Evolutionary conservation across 1,139 yeast species (phyloP).

Genomic region (Saccharomyces hybrid): DNA sequence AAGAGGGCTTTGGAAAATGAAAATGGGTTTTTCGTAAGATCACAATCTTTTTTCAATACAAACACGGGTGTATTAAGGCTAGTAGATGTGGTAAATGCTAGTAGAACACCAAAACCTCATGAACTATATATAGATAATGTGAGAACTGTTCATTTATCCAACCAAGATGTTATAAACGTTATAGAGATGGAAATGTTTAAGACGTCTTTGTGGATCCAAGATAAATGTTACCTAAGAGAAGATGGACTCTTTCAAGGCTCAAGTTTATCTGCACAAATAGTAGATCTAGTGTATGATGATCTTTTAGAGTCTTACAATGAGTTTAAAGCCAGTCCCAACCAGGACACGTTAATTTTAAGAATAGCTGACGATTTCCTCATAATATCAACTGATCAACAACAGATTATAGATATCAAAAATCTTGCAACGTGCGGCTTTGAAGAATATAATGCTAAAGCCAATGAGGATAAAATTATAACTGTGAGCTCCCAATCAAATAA

Average conservation of each 20-base stretch:
- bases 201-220: constrained; percentile 35
- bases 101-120: constrained; percentile 4
- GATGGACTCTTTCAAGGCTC: constrained; percentile 86
- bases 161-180: constrained; percentile 30
- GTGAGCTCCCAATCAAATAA: constrained; percentile 6
- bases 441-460: constrained; percentile 54
- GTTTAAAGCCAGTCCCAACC: constrained; percentile 25
- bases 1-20: constrained; percentile 14
- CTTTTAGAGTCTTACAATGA: constrained; percentile 44
- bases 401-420: constrained; percentile 23
- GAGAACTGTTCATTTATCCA: constrained; percentile 21
- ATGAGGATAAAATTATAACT: constrained; percentile 42
- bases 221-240: constrained; percentile 39
- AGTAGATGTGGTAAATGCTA: constrained; percentile 21
- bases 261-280: constrained; percentile 64
- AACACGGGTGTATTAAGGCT: constrained; percentile 15
- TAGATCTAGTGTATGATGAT: constrained; percentile 66
- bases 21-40: constrained; percentile 19
- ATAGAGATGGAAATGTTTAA: constrained; percentile 37
- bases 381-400: constrained; percentile 39
- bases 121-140: constrained; percentile 21
- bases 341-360: constrained; percentile 44
- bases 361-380: constrained; percentile 83
- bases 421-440: constrained; percentile 37
- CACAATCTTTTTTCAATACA: constrained; percentile 14